Evolutionary conservation across 768 basidiomycete genomes (phyloP).

Genomic region (Phylloporus sp.): DNA sequence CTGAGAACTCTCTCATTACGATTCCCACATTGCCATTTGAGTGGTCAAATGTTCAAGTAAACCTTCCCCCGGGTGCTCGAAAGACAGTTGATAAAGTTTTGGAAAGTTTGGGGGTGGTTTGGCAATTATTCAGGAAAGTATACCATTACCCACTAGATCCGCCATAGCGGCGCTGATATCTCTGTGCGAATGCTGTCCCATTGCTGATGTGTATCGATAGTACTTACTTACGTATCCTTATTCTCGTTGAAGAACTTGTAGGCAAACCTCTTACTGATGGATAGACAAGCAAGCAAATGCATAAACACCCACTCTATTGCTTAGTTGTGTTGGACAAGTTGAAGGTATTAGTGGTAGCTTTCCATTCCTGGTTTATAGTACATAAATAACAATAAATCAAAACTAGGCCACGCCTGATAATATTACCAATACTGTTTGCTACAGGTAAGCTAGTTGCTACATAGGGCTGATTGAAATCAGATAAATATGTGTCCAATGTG

Average conservation of each 20-base stretch:
- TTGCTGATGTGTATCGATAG: slow-evolving; percentile 10
- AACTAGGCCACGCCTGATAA: neutral
- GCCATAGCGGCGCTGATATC: slow-evolving; percentile 14
- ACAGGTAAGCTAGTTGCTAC: slow-evolving; percentile 24
- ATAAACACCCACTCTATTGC: too few species aligned
- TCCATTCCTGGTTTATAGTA: neutral
- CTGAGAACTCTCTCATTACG: slow-evolving; percentile 20
- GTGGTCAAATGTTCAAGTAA: slow-evolving; percentile 26
- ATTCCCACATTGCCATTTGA: slow-evolving; percentile 22
- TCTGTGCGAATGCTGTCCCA: slow-evolving; percentile 8
- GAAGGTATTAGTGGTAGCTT: neutral
- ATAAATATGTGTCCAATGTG: slow-evolving; percentile 23
- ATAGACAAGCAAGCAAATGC: too few species aligned
- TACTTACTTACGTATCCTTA: neutral
- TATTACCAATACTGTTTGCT: slow-evolving; percentile 12
- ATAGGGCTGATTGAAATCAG: neutral
- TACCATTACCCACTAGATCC: slow-evolving; percentile 36
- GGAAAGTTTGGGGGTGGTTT: slow-evolving; percentile 25
- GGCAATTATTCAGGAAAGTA: slow-evolving; percentile 29
- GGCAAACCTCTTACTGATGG: neutral
- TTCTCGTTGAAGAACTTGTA: neutral
- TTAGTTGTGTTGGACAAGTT: too few species aligned
- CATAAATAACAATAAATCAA: neutral
- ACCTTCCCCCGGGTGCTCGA: slow-evolving; percentile 24
- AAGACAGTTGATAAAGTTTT: slow-evolving; percentile 25